phyloP scores from a whole-genome alignment of 2,329 filamentous ascomycete species.

The Aspergillus chevalieri region DNA sequence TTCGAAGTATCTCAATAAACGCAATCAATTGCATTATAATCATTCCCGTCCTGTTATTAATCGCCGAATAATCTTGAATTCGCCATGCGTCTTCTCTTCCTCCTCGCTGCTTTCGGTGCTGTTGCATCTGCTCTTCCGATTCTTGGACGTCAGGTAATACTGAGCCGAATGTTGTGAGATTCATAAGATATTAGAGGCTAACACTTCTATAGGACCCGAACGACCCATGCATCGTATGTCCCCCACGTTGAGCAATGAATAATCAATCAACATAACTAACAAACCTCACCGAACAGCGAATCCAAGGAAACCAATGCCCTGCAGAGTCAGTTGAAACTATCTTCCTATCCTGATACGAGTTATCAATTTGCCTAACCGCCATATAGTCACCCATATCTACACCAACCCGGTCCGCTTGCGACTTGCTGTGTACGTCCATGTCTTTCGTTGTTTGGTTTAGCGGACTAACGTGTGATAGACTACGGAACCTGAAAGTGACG shows the following conservation, averaged over 20 bases:
- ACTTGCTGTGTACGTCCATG: neutral
- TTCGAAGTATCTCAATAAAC: too few relatives aligned
- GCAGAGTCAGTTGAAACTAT: neutral
- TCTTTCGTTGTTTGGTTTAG: too few relatives aligned
- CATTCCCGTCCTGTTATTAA: too few relatives aligned
- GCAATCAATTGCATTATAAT: too few relatives aligned
- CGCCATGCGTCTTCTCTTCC: neutral
- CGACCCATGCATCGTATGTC: neutral
- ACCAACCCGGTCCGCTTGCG: neutral
- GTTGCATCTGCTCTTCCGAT: neutral
- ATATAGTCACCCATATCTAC: neutral
- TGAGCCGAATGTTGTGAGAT: too few relatives aligned
- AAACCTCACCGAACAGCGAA: neutral
- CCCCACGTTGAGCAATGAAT: neutral
- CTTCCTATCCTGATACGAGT: neutral
- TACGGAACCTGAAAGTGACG: too few relatives aligned
- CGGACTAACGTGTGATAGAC: too few relatives aligned
- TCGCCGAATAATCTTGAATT: neutral
- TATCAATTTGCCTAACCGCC: neutral
- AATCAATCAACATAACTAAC: neutral
- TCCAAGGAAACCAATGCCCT: neutral
- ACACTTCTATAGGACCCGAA: neutral
- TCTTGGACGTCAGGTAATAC: neutral
- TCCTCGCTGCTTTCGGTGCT: neutral
- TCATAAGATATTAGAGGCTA: too few relatives aligned